Percentiles rank a stretch among this genome's conserved stretches.
These are phyloP conservation scores for Russula abietina DNA, from an alignment of 768 basidiomycete genomes.

Conservation along the genomic window DNA sequence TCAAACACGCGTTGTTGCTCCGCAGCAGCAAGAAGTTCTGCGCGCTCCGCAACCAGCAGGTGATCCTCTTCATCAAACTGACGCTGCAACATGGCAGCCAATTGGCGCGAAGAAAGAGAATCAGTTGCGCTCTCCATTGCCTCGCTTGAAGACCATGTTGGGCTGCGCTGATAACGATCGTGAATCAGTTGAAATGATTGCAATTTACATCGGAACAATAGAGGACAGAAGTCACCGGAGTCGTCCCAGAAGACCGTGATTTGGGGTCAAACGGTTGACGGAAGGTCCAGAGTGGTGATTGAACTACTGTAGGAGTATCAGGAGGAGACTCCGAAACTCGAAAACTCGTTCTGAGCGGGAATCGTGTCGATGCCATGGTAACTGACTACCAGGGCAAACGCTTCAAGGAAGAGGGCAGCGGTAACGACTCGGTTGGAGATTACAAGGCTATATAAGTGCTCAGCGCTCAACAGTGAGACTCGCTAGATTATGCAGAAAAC, in stretches of 20 bases:
- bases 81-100: constrained; percentile 7
- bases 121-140: background rate
- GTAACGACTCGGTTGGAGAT: background rate
- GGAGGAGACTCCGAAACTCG: background rate
- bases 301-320: background rate
- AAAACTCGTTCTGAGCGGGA: background rate
- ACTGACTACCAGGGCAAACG: background rate
- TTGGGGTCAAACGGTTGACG: background rate
- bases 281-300: constrained; percentile 2
- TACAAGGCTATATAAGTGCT: background rate
- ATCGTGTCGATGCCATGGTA: background rate
- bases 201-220: background rate
- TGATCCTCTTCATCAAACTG: constrained; percentile 20
- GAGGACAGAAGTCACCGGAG: background rate
- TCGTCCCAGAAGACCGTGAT: background rate
- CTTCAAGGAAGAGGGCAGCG: background rate
- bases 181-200: background rate
- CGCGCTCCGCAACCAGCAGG: constrained; percentile 7
- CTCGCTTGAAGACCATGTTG: background rate
- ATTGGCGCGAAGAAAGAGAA: background rate
- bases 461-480: background rate
- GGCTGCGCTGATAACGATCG: background rate
- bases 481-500: background rate
- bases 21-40: constrained; percentile 4
- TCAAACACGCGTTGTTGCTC: constrained; percentile 33